These are phyloP conservation scores for Filobasidium uniguttulatum DNA, from an alignment of 1,284 basidiomycete genomes.

Conservation along the genomic window DNA sequence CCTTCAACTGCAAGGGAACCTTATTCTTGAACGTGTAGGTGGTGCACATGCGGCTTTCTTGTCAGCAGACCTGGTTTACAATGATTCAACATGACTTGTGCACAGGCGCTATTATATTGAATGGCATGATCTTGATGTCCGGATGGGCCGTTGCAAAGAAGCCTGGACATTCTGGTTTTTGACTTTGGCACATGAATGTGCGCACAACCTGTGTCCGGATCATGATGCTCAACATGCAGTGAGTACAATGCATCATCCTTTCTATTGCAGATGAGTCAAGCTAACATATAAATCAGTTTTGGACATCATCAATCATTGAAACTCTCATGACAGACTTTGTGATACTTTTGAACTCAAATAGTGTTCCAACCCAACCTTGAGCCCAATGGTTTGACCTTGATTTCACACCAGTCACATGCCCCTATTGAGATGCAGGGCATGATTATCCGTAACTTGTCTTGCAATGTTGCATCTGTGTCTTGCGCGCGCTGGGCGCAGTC, in stretches of 20 bases:
- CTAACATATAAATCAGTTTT: background rate
- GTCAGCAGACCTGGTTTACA: background rate
- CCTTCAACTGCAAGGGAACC: conserved; percentile 81
- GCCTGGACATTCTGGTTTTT: conserved; percentile 81
- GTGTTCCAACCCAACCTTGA: background rate
- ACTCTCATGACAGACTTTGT: background rate
- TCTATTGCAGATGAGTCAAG: background rate
- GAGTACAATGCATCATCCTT: background rate
- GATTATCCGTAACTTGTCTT: too few species aligned
- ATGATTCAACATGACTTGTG: background rate
- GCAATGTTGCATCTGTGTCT: too few species aligned
- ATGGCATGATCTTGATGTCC: conserved; percentile 71
- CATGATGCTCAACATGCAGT: conserved; percentile 51
- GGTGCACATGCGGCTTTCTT: background rate
- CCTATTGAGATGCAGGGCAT: too few species aligned
- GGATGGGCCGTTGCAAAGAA: conserved; percentile 45
- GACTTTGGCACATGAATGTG: conserved; percentile 80
- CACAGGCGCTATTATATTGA: conserved; percentile 57
- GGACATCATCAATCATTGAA: background rate
- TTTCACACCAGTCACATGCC: too few species aligned
- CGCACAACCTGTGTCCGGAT: conserved; percentile 63
- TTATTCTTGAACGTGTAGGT: conserved; percentile 69
- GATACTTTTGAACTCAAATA: background rate
- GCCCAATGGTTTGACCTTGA: too few species aligned
- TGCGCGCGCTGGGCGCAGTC: too few species aligned